Evolutionary conservation across 768 basidiomycete species (phyloP).

Genomic region (Suillus luteus): DNA sequence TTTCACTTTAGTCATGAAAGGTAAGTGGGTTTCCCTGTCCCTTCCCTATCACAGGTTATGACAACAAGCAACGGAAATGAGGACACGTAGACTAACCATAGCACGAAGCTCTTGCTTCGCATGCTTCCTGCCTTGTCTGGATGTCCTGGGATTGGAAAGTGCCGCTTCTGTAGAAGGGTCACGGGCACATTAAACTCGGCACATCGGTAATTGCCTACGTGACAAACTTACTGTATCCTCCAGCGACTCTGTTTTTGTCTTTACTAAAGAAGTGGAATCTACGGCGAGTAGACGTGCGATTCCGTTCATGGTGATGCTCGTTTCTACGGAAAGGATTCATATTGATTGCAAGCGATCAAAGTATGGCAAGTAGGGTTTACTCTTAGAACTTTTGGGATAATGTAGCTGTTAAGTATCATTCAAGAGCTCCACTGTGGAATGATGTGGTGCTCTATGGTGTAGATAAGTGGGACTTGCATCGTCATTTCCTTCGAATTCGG

Average conservation of each 20-base stretch:
- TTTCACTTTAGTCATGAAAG: conserved; percentile 54
- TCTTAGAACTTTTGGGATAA: background rate
- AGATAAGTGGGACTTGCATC: background rate
- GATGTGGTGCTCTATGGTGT: background rate
- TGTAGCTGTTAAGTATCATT: background rate
- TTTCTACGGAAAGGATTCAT: conserved; percentile 11
- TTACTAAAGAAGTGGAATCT: conserved; percentile 20
- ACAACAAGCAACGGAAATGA: conserved; percentile 8
- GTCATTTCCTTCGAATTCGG: background rate
- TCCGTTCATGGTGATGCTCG: background rate
- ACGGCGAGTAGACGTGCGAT: conserved; percentile 3
- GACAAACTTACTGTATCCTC: conserved; percentile 46
- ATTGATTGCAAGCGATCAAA: background rate
- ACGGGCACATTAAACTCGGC: conserved; percentile 11
- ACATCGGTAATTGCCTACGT: conserved; percentile 3
- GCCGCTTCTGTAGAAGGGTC: conserved; percentile 42
- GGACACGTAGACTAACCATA: conserved; percentile 42
- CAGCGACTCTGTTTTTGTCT: conserved; percentile 48
- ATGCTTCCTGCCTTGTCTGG: conserved; percentile 43
- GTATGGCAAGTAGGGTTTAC: background rate
- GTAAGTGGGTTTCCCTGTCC: conserved; percentile 42
- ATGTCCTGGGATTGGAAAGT: conserved; percentile 53
- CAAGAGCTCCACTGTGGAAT: background rate
- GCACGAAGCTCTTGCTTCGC: conserved; percentile 46
- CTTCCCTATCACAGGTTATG: conserved; percentile 39